phyloP scores from a whole-genome alignment of 768 basidiomycete species.

The Xerocomus spinulosus region DNA sequence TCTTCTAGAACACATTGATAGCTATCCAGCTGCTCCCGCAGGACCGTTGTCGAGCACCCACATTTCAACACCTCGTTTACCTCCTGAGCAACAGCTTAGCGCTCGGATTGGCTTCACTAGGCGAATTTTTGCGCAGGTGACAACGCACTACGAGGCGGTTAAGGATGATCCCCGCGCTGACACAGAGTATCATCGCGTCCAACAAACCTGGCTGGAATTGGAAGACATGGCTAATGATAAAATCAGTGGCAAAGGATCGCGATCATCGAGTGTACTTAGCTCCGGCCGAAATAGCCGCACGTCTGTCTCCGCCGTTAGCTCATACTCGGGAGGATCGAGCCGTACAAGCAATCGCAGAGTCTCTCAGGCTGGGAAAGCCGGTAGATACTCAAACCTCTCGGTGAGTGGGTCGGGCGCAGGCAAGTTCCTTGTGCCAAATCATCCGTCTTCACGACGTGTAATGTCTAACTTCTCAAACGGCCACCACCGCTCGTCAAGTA shows the following conservation, averaged over 20 bases:
- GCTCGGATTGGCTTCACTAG: conserved; percentile 64
- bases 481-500: conserved; percentile 52
- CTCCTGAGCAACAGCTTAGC: conserved; percentile 65
- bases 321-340: conserved; percentile 18
- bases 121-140: conserved; percentile 45
- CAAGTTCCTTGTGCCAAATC: conserved; percentile 44
- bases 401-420: conserved; percentile 32
- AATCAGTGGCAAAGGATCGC: conserved; percentile 54
- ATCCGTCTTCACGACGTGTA: conserved; percentile 42
- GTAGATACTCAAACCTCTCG: conserved; percentile 31
- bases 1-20: conserved; percentile 81
- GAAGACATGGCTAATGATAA: conserved; percentile 77
- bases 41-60: conserved; percentile 51
- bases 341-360: conserved; percentile 9
- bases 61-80: conserved; percentile 34
- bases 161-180: conserved; percentile 56
- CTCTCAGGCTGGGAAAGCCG: conserved; percentile 23
- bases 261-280: conserved; percentile 61
- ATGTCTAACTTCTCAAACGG: conserved; percentile 45
- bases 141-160: conserved; percentile 38
- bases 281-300: conserved; percentile 57
- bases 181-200: conserved; percentile 58
- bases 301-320: conserved; percentile 42
- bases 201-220: conserved; percentile 78
- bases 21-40: conserved; percentile 61